Base-by-base conservation (phyloP, 306 rosid genomes). In the Rosa rugosa region DNA sequence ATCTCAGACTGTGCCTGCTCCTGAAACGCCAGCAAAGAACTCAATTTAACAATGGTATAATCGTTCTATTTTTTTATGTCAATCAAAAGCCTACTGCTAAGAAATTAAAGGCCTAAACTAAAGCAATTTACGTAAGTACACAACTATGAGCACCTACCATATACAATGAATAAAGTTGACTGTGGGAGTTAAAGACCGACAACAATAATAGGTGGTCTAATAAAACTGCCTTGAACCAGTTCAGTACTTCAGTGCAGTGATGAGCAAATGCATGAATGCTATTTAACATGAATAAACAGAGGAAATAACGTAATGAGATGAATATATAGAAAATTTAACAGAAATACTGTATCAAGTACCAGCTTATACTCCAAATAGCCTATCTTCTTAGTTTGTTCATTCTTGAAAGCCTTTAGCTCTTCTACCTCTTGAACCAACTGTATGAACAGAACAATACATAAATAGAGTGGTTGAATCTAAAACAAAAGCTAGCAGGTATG, bases 371-470 rank as follows among this genome's bases (percentile, higher is more conserved):
- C 89, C 67, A 95, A 71, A 79, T 45, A 46, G 79, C 72, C 54
- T 67, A 67, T 89, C 77, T 77, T 88, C 64, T 71, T 69, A 41
- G 77, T 73, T 41, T 88, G 91, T 49, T 75, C 79, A 77, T 74
- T 22, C 64, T 80, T 84, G 51, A 81, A 88, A 79, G 70, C 73
- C 73, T 66, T 79, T 2, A 86, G 80, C 83, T 90, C 93, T 72
- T 80, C 83, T 47, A 84, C 81, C 80, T 85, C 92, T 80, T 84
- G 85, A 75, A 74, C 63, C 77, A 84, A 80, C 97, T 91, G 64
- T 82, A 76, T 34, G 80, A 47, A 42, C 11, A 60, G 34, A 75
- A 9, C 14, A 70, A 18, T 63, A 56, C 53, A 27, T 77, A 64
- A 27, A 71, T 17, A 54, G 60, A 80, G 49, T 57, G 0, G 16